Base-by-base conservation (phyloP, 2,329 filamentous ascomycete species). In the Ophiostoma quercus region DNA sequence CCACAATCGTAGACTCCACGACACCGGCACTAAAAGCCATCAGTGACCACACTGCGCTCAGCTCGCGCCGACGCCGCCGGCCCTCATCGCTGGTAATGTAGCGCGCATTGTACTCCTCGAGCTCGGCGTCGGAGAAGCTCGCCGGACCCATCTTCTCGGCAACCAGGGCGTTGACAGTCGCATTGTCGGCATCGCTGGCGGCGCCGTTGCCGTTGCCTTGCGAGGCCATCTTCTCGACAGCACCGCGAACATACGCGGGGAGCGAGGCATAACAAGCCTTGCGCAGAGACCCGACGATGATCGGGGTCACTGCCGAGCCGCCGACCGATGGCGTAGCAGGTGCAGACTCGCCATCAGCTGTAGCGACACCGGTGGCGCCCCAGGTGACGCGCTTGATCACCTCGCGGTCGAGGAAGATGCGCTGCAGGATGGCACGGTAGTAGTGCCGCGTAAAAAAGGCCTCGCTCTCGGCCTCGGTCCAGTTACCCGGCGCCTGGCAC, bases 11-110 rank as follows among this genome's bases (percentile, higher is more conserved):
- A 41, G 92, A 92, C 82, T 99, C 95, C 2, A 96, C 89, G 3
- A 97, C 90, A 25, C 88, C 88, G 2, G 94, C 94, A 78, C 92
- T 96, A 76, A 97, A 97, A 0, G 95, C 94, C 94, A 99, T 99
- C 75, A 99, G 79, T 74, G 88, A 92, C 95, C 95, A 99, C 71
- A 96, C 87, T 8, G 96, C 85, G 76, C 90, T 92, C 54, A 99
- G 81, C 76, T 97, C 90, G 75, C 92, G 91, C 80, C 90, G 92
- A 69, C 90, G 84, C 43, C 34, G 54, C 2, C 68, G 29, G n/a
- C 66, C 51, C 54, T 84, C 83, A n/a, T 41, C 37, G 39, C 65
- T 66, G 5, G 41, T 67, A 39, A 78, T 77, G 78, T 90, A 97
- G 60, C 79, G 77, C 11, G 77, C 76, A 75, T 91, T 90, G 77